Evolutionary conservation across 257 asterid species (phyloP).

Genomic region (Solanum clarkiae): DNA sequence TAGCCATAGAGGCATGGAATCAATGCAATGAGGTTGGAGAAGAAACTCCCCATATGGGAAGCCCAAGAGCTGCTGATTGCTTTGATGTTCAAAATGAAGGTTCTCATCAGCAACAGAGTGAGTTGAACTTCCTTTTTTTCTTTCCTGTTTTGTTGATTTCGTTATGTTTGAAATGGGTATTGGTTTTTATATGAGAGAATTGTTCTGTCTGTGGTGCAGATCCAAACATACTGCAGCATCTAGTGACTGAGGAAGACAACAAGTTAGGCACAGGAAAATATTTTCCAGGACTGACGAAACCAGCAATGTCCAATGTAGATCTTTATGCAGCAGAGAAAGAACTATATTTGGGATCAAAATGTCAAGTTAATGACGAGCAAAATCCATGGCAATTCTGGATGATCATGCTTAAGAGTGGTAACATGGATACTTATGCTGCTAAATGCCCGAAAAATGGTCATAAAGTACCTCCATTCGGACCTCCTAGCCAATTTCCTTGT

Average conservation of each 20-base stretch:
- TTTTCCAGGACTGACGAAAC: slow-evolving; percentile 26
- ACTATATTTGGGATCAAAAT: slow-evolving; percentile 49
- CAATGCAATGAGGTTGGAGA: slow-evolving; percentile 89
- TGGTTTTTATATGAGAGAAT: not conserved
- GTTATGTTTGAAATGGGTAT: not conserved
- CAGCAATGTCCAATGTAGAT: slow-evolving; percentile 27
- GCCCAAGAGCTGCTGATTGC: slow-evolving; percentile 84
- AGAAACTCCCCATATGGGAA: slow-evolving; percentile 76
- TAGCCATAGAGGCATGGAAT: slow-evolving; percentile 90
- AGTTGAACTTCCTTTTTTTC: not conserved
- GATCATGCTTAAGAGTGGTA: slow-evolving; percentile 82
- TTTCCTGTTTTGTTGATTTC: not conserved
- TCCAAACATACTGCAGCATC: slow-evolving; percentile 34
- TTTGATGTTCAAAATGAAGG: slow-evolving; percentile 41
- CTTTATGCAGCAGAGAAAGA: slow-evolving; percentile 62
- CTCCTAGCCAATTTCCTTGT: slow-evolving; percentile 46
- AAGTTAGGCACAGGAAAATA: slow-evolving; percentile 48
- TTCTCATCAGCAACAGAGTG: slow-evolving; percentile 29
- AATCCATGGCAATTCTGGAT: slow-evolving; percentile 91
- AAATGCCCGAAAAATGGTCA: slow-evolving; percentile 61
- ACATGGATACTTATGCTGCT: slow-evolving; percentile 73
- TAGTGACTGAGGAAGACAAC: slow-evolving; percentile 49
- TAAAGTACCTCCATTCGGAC: slow-evolving; percentile 38
- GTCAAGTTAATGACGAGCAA: slow-evolving; percentile 53
- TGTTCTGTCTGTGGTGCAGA: slow-evolving; percentile 35